Evolutionary conservation across 2,329 filamentous ascomycete species (phyloP), one percentile per base, ranked within the genome.

Genomic region (Diaporthe helianthi): DNA sequence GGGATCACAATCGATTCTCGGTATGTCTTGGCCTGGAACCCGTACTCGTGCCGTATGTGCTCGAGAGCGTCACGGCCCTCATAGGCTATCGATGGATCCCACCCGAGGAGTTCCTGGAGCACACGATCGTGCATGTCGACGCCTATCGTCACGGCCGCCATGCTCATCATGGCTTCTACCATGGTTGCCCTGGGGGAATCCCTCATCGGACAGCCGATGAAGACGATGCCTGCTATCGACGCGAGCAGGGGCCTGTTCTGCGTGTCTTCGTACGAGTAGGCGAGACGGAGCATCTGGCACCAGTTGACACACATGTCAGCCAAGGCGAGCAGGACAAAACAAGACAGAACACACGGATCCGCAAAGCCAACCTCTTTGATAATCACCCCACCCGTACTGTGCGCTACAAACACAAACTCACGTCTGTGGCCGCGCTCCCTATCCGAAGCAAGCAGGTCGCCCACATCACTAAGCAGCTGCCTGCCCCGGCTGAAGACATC

Each of bases 21-120:
- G 31, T 76, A 79, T 0, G 75, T 77, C 72, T 76, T 78, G n/a
- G 78, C 77, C 2, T 61, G 68, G 66, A 79, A 78, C 53, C 78
- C 78, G 63, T 77, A 78, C 29, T 76, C 74, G 24, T 76, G 76
- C 76, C 78, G 78, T 31, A 76, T 66, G 10, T 74, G 67, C 44
- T 76, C 60, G 69, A 79, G 78, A 0, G 75, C 60, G 24, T 75
- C 71, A 1, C 76, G 69, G 1, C 75, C 75, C 1, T 74, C 69
- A 15, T 78, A 74, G 0, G 75, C 61, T 51, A 73, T 69, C 2
- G 69, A 49, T 9, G 72, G 72, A 29, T 71, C 72, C 1, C 72
- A 72, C 1, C 77, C 77, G 31, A 74, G 76, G 8, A 79, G 72
- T 5, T 76, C 74, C 26, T 73, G 72, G 7, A 79, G 71, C 0